phyloP scores from a whole-genome alignment of 495 filamentous ascomycete genomes.

The Platismatia glauca region DNA sequence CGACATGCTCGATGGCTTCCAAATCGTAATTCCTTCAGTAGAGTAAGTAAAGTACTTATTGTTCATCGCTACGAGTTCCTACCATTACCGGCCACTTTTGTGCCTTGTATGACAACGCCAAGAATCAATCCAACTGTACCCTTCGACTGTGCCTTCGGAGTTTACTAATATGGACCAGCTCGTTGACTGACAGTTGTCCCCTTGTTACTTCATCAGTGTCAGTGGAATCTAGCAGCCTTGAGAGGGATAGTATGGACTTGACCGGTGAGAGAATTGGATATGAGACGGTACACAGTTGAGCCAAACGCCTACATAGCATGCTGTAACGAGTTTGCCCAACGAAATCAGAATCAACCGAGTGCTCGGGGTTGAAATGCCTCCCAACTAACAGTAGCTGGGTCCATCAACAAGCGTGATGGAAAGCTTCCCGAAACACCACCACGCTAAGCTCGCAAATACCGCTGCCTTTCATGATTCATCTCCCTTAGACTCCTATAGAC shows the following conservation, averaged over 20 bases:
- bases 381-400: background rate
- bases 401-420: background rate
- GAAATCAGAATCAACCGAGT: background rate
- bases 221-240: background rate
- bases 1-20: no score
- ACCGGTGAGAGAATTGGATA: background rate
- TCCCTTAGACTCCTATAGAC: background rate
- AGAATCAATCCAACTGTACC: no score
- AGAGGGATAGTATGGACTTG: background rate
- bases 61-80: no score
- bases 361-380: background rate
- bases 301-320: background rate
- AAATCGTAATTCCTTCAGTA: no score
- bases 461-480: background rate
- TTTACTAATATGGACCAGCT: no score
- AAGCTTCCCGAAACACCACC: background rate
- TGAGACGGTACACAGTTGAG: background rate
- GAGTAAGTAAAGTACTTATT: no score
- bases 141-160: no score
- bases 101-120: no score
- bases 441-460: constrained; percentile 1
- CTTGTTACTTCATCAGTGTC: background rate
- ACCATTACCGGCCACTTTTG: no score
- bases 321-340: background rate
- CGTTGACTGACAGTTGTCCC: no score